Percentiles rank a stretch among this genome's conserved stretches.
Evolutionary conservation across 805 yeast species (phyloP).

Genomic region (Yarrowia bubula): DNA sequence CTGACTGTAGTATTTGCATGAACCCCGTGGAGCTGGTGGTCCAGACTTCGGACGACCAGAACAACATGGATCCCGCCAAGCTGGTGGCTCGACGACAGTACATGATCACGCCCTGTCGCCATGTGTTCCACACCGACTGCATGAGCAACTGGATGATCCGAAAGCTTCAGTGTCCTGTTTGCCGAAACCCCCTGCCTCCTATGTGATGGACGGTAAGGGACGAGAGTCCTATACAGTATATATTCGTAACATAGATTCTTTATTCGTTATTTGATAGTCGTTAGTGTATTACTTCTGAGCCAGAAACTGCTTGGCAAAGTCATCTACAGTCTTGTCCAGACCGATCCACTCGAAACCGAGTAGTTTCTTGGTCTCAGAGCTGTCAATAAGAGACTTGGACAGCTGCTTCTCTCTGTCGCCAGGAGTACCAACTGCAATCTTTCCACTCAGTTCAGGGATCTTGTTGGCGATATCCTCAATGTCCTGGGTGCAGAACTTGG

Average conservation of each 20-base stretch:
- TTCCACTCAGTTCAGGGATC: slow-evolving; percentile 1
- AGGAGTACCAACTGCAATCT: not conserved
- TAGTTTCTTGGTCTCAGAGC: not conserved
- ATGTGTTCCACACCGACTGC: slow-evolving; percentile 86
- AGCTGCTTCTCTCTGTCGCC: not conserved
- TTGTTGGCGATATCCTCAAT: slow-evolving; percentile 31
- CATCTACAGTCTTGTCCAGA: not conserved
- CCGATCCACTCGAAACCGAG: slow-evolving; percentile 8
- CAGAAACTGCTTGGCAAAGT: slow-evolving; percentile 20
- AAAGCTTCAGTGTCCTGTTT: slow-evolving; percentile 90
- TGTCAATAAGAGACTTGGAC: not conserved
- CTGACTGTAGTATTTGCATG: slow-evolving; percentile 92
- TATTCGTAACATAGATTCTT: slow-evolving; percentile 22
- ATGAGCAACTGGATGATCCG: slow-evolving; percentile 91
- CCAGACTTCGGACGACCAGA: slow-evolving; percentile 32
- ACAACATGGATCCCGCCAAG: slow-evolving; percentile 35
- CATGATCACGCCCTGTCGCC: slow-evolving; percentile 82
- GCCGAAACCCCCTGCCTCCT: slow-evolving; percentile 84
- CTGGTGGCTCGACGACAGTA: slow-evolving; percentile 40
- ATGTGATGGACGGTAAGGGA: slow-evolving; percentile 41
- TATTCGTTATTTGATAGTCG: not conserved
- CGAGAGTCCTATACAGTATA: not conserved
- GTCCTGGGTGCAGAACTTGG: slow-evolving; percentile 29
- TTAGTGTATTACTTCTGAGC: not conserved
- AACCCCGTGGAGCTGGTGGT: slow-evolving; percentile 55